Evolutionary conservation across 2,329 filamentous ascomycete species (phyloP).

Genomic region (Raffaelea arxii): DNA sequence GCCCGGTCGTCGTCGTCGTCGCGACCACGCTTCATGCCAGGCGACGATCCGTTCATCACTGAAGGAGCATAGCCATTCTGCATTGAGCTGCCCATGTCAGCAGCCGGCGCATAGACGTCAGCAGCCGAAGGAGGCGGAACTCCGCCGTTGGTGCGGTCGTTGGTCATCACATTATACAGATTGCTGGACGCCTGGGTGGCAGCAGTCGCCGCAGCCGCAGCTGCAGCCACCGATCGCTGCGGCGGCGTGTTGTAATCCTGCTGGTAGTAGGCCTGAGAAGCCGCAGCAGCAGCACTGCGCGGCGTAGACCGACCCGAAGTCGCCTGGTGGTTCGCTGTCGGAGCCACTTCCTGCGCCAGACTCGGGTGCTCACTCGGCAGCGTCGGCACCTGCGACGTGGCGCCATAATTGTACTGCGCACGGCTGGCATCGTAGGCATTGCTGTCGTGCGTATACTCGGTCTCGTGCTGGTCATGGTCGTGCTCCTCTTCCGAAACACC

Average conservation of each 20-base stretch:
- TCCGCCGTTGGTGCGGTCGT: conserved; percentile 58
- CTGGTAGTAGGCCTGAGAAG: conserved; percentile 65
- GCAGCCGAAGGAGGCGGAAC: conserved; percentile 44
- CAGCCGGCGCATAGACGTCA: conserved; percentile 62
- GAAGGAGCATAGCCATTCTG: conserved; percentile 54
- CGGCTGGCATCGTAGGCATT: conserved; percentile 65
- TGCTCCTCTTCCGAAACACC: too few relatives aligned
- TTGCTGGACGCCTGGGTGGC: conserved; percentile 57
- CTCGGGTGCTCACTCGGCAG: conserved; percentile 66
- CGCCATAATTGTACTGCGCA: conserved; percentile 61
- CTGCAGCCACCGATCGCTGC: conserved; percentile 42
- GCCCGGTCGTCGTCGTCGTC: conserved; percentile 33
- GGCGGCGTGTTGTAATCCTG: conserved; percentile 73
- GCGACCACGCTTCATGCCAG: conserved; percentile 29
- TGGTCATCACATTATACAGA: conserved; percentile 83
- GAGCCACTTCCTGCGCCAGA: conserved; percentile 71
- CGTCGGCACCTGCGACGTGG: conserved; percentile 50
- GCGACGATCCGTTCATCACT: conserved; percentile 53
- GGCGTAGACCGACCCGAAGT: conserved; percentile 79
- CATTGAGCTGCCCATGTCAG: conserved; percentile 46
- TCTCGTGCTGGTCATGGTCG: conserved; percentile 65
- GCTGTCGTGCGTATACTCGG: conserved; percentile 81
- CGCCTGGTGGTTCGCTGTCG: conserved; percentile 69
- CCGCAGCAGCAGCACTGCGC: conserved; percentile 60
- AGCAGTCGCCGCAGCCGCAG: conserved; percentile 9